Evolutionary conservation across 345 rosid genomes (phyloP), one percentile per base, ranked within the genome.

Genomic region (Brassica juncea): DNA sequence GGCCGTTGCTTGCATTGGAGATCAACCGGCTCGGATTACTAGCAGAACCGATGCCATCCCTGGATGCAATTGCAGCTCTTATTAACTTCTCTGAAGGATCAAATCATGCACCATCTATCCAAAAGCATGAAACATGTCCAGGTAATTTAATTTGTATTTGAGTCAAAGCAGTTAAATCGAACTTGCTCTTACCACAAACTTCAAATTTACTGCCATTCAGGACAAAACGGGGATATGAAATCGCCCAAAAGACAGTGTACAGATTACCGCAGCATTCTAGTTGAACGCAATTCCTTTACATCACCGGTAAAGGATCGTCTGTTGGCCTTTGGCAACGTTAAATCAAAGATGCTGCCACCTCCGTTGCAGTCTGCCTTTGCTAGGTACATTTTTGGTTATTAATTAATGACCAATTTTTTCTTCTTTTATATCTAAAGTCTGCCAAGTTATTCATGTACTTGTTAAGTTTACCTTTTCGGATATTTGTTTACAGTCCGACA

Each of bases 11-110:
- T 44, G 84, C 91, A n/a, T 66, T 80, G n/a, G 98, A 93, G 66
- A 93, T 95, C 70, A 87, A 80, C 79, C 89, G 84, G 69, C 89
- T 88, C 12, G 89, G 89, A 74, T 81, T 93, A 55, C 81, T 93
- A 75, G 93, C 94, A 25, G 97, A 89, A 76, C 97, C 97, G 16
- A 91, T 91, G 97, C 98, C 92, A 44, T 89, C 94, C 52, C 83
- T 91, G 71, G 98, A 93, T 86, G 91, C 92, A 77, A 89, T 93
- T 77, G 94, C 98, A 34, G 72, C 77, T 73, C 93, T 83, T 83
- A 82, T 88, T 57, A 88, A 85, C 81, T 84, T 80, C 76, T 84
- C 86, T 68, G 88, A 82, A 37, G 85, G 89, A 70, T 77, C 72
- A 69, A 71, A 86, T 74, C 30, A 77, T 52, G 66, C 80, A 57